Conservation (phyloP, 2,329 filamentous ascomycete species). For the Neonectria faginata region DNA sequence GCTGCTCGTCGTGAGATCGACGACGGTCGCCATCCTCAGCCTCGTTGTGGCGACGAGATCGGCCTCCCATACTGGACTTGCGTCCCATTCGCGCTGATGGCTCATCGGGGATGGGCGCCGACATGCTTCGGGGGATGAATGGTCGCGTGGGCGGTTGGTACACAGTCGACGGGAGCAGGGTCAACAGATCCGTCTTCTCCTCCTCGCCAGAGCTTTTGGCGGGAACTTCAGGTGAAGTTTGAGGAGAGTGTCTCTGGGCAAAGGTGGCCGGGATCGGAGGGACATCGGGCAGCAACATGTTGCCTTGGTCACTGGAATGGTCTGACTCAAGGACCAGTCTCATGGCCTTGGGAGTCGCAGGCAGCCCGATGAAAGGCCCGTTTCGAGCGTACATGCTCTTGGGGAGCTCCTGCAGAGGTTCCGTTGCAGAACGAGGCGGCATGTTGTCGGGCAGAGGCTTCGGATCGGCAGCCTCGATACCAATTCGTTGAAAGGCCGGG, state of each 20-base stretch:
- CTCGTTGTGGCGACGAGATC: constrained; percentile 62
- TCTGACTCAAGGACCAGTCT: constrained; percentile 77
- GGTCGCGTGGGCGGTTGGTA: constrained; percentile 66
- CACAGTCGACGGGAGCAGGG: constrained; percentile 68
- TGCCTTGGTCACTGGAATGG: constrained; percentile 53
- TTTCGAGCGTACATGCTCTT: constrained; percentile 62
- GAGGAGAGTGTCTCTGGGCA: constrained; percentile 56
- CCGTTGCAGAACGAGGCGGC: constrained; percentile 72
- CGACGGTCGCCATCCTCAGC: constrained; percentile 55
- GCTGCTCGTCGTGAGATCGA: constrained; percentile 62
- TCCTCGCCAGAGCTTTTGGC: constrained; percentile 36
- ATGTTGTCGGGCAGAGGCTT: constrained; percentile 57
- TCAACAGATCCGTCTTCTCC: constrained; percentile 52
- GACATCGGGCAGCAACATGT: constrained; percentile 63
- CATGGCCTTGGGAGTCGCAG: constrained; percentile 93
- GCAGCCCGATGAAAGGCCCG: constrained; percentile 77
- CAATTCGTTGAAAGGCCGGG: constrained; percentile 41
- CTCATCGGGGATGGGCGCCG: constrained; percentile 63
- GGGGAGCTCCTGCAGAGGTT: constrained; percentile 58
- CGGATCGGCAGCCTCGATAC: constrained; percentile 59
- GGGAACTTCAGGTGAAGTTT: constrained; percentile 52
- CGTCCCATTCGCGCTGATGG: constrained; percentile 48
- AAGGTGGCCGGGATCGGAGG: constrained; percentile 65
- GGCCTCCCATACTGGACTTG: constrained; percentile 52
- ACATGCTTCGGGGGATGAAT: constrained; percentile 70